Percentiles rank a stretch among this genome's conserved stretches.
Evolutionary conservation across 768 basidiomycete species (phyloP).

Genomic region (Leccinum uliginosum): DNA sequence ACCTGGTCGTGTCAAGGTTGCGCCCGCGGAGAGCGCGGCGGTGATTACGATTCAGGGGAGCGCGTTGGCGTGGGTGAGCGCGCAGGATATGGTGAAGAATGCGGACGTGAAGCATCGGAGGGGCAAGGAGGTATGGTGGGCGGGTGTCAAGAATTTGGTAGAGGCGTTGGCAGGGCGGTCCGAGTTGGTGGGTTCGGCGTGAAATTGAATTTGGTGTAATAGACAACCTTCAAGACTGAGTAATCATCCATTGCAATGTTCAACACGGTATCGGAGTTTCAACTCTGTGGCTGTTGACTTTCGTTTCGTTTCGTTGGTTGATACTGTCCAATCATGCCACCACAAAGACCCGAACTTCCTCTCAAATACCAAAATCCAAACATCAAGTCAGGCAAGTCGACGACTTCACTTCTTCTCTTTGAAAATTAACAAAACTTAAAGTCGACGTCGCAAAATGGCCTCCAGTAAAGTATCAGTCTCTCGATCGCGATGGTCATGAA

Average conservation of each 20-base stretch:
- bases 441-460: constrained; percentile 49
- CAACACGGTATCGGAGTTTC: constrained; percentile 29
- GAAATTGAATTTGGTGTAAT: too few species aligned
- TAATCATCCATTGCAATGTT: too few species aligned
- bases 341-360: constrained; percentile 51
- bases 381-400: constrained; percentile 43
- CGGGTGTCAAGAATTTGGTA: constrained; percentile 57
- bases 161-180: constrained; percentile 70
- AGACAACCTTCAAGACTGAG: too few species aligned
- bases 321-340: constrained; percentile 22
- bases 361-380: constrained; percentile 46
- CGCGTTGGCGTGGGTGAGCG: constrained; percentile 75
- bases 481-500: constrained; percentile 81
- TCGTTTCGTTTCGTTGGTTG: too few species aligned
- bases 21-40: constrained; percentile 65
- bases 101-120: constrained; percentile 90
- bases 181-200: constrained; percentile 38
- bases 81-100: constrained; percentile 76
- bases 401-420: too few species aligned
- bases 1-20: constrained; percentile 49
- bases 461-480: constrained; percentile 87
- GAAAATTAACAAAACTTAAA: too few species aligned
- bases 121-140: constrained; percentile 81
- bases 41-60: constrained; percentile 91
- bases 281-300: constrained; percentile 31